phyloP scores from a whole-genome alignment of 441 rosid genomes.

The Euphorbia celastroides region DNA sequence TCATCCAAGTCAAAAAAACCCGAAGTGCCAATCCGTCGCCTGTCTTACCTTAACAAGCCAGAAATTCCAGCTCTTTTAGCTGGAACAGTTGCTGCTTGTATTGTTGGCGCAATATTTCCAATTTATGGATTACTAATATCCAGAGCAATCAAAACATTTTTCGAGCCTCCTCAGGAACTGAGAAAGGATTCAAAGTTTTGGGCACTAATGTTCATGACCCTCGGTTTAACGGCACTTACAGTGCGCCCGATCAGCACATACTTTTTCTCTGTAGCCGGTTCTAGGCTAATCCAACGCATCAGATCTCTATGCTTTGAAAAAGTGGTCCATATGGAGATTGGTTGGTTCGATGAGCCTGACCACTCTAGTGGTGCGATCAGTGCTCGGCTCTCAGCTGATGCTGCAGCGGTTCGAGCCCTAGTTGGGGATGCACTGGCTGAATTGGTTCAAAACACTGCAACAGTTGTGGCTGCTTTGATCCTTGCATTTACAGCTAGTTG shows the following conservation, averaged over 20 bases:
- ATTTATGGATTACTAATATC: conserved; percentile 58
- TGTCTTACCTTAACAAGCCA: conserved; percentile 61
- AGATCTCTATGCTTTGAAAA: conserved; percentile 74
- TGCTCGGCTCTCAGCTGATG: conserved; percentile 77
- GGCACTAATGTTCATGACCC: conserved; percentile 50
- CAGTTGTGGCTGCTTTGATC: conserved; percentile 49
- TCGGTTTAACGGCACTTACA: conserved; percentile 50
- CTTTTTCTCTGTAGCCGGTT: conserved; percentile 68
- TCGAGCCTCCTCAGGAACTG: conserved; percentile 49
- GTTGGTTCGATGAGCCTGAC: conserved; percentile 78
- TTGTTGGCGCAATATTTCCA: conserved; percentile 53
- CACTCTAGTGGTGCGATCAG: conserved; percentile 82
- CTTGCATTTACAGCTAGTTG: conserved; percentile 75
- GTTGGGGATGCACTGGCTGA: conserved; percentile 72
- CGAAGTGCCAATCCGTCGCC: conserved; percentile 50
- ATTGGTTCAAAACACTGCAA: conserved; percentile 53
- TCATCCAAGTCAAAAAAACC: conserved; percentile 20
- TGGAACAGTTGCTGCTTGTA: conserved; percentile 51
- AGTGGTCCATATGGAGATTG: conserved; percentile 72
- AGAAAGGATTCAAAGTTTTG: conserved; percentile 59
- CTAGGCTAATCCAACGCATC: conserved; percentile 54
- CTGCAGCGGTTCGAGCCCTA: conserved; percentile 49
- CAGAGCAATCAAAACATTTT: conserved; percentile 50
- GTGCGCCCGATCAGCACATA: conserved; percentile 40
- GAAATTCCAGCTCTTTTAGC: conserved; percentile 58